Base-by-base conservation (phyloP, 352 stramenopile genomes). In the Pythium vanterpoolii region DNA sequence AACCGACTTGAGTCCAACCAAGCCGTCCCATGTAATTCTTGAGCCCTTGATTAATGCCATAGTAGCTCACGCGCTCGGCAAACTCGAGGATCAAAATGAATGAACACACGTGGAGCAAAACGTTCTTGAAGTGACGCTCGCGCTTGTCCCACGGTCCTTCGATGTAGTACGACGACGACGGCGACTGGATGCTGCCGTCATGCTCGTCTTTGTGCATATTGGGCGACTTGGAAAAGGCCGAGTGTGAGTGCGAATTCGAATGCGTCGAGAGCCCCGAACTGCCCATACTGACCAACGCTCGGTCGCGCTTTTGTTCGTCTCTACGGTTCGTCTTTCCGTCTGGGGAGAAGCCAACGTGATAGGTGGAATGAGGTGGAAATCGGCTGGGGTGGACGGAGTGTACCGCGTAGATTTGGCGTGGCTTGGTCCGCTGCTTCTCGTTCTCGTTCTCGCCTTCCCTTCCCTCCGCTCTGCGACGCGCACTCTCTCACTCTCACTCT, bases 41-140 rank as follows among this genome's bases (percentile, higher is more conserved):
- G 31, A 94, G 73, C 0, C 81, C 84, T 51, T 94, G 84, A 60
- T 94, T 94, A 64, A 96, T 94, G 39, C 84, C 85, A 42, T 93
- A 96, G 62, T 94, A 96, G 43, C 84, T 93, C 42, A 88, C 62
- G 45, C 78, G 76, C 55, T 88, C 77, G 43, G 79, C 74, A 16
- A 89, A 89, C 64, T 95, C 86, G 68, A 95, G 79, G 51, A 93
- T 86, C 23, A 95, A 69, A 53, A 95, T 93, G 69, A 92, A 93
- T 44, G 77, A 86, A 64, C 83, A 94, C 11, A 95, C 86, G 50
- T 92, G 79, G 2, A 93, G 72, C 50, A 95, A 57, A 2, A 94
- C 82, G 62, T 89, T 93, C 61, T 90, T 81, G 65, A 89, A 93
- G 39, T 88, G 77, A 5, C 70, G 68, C 47, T 88, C 82, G 54